Evolutionary conservation across 345 rosid genomes (phyloP), one percentile per base, ranked within the genome.

Genomic region (Gossypium arboreum): DNA sequence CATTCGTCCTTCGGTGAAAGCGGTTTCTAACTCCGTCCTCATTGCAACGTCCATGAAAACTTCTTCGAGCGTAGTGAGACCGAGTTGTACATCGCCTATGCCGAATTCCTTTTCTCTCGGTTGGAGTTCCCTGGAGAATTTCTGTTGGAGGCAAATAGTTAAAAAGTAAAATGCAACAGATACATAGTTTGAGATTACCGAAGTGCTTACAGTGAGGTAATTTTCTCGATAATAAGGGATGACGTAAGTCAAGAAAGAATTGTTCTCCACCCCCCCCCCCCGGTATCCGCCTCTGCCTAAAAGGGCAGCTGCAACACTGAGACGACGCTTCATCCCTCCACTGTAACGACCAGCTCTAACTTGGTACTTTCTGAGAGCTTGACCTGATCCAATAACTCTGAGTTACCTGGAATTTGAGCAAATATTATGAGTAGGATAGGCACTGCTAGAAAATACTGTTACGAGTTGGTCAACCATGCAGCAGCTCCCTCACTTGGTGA

Each of bases 241-340:
- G 77, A 92, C 90, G 60, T 83, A 92, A 43, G 97, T 91, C 81
- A 88, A 76, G 84, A 87, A 94, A 34, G 92, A 68, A 80, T 77
- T 88, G 65, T 79, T 87, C 85, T 94, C 97, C 80, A 90, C 24
- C 24, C 24, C 24, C 1, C 22, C 24, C 1, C 24, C 24, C 24
- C 1, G 1, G 24, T 24, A 24, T 24, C 24, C 24, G 24, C 24
- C 24, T 24, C 24, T 24, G 54, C 95, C 98, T 62, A 94, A 83
- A 60, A 88, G 94, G 52, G 98, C 88, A 75, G 88, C 89, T 65
- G 98, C 97, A 75, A 94, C 97, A 85, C 97, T 94, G 63, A 92
- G 88, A 59, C 97, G 92, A 41, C 97, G 92, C 72, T 88, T 92
- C 98, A 94, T 94, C 80, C 98, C 98, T 81, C 98, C 93, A 82